A percentile compares a stretch with the other conserved stretches of the same genome.
phyloP scores from a whole-genome alignment of 352 stramenopile species.

The Globisporangium mamillatum region DNA sequence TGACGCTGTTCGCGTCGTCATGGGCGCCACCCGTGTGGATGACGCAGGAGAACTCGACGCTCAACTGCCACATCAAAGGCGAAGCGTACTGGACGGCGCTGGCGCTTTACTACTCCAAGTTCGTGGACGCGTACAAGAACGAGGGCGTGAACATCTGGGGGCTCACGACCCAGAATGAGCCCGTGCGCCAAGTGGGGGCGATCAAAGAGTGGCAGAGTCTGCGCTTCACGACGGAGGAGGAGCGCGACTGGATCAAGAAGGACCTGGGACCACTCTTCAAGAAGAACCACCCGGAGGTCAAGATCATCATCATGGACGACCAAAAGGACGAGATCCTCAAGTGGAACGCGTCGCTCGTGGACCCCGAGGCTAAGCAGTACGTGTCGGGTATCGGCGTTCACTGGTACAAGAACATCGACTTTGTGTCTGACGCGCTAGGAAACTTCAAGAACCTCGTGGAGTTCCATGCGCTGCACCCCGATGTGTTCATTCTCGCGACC shows the following conservation, averaged over 20 bases:
- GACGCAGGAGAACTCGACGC: constrained; percentile 65
- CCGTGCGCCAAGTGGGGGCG: constrained; percentile 12
- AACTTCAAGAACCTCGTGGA: constrained; percentile 37
- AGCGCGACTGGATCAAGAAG: constrained; percentile 78
- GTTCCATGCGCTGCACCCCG: constrained; percentile 53
- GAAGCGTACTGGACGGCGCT: constrained; percentile 61
- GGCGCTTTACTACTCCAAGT: constrained; percentile 87
- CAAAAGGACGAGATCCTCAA: constrained; percentile 73
- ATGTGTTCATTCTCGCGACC: constrained; percentile 78
- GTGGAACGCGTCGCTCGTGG: constrained; percentile 36
- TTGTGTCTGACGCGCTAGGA: constrained; percentile 21
- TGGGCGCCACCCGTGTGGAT: constrained; percentile 88
- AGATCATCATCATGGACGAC: constrained; percentile 84
- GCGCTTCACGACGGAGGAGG: constrained; percentile 37
- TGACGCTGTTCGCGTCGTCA: constrained; percentile 73
- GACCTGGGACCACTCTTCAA: constrained; percentile 70
- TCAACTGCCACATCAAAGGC: constrained; percentile 56
- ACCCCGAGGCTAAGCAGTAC: constrained; percentile 49
- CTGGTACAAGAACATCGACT: constrained; percentile 79
- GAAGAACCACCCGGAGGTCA: constrained; percentile 65
- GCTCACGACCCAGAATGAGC: constrained; percentile 86
- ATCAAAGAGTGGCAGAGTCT: constrained; percentile 50
- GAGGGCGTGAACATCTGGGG: constrained; percentile 76
- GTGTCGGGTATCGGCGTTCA: constrained; percentile 69
- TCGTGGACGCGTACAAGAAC: constrained; percentile 75